Evolutionary conservation across 2,329 filamentous ascomycete species (phyloP).

Genomic region (Fusarium pseudonygamai): DNA sequence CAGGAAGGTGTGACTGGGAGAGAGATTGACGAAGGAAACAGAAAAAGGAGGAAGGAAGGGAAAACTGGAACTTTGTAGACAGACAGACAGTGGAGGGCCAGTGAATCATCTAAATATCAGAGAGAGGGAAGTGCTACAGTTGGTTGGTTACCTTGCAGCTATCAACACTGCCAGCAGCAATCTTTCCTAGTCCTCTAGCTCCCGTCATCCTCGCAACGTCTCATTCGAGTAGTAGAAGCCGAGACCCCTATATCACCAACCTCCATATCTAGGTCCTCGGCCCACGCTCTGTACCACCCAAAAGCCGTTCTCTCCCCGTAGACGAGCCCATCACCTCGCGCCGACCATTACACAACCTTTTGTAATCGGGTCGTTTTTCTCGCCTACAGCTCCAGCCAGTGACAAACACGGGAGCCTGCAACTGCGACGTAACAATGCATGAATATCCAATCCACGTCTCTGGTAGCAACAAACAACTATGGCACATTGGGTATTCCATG

Average conservation of each 20-base stretch:
- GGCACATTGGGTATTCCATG: background rate
- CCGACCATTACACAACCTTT: slow-evolving; percentile 16
- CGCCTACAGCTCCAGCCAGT: slow-evolving; percentile 18
- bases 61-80: background rate
- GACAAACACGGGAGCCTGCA: slow-evolving; percentile 30
- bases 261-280: background rate
- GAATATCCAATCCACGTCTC: slow-evolving; percentile 6
- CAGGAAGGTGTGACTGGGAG: background rate
- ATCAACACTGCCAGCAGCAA: background rate
- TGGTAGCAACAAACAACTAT: slow-evolving; percentile 23
- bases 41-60: background rate
- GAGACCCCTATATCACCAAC: background rate
- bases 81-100: background rate
- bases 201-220: slow-evolving; percentile 6
- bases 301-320: slow-evolving; percentile 15
- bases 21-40: background rate
- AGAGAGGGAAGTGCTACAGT: background rate
- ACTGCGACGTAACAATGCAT: slow-evolving; percentile 20
- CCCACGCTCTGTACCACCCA: slow-evolving; percentile 2
- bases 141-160: background rate
- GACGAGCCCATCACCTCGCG: slow-evolving; percentile 9
- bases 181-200: background rate
- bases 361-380: slow-evolving; percentile 15
- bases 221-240: slow-evolving; percentile 11
- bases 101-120: slow-evolving; percentile 8